Evolutionary conservation across 2,329 filamentous ascomycete genomes (phyloP), one percentile per base, ranked within the genome.

Genomic region (Amphichorda felina): DNA sequence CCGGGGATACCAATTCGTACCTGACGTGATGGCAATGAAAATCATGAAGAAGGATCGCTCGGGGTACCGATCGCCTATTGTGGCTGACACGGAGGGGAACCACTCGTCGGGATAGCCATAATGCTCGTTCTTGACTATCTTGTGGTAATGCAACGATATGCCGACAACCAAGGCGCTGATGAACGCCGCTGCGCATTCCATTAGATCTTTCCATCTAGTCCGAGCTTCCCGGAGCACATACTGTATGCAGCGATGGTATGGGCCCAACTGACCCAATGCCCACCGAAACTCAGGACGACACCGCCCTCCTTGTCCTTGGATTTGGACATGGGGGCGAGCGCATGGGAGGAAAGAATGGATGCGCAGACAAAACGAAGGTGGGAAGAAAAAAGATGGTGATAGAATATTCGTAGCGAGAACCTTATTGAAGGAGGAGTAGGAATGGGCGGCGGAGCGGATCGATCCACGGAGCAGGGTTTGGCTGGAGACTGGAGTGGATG

Each of bases 91-190:
- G 30, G 88, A 94, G 39, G 88, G 88, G 52, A 94, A 94, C 88
- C 88, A 95, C 67, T 95, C 88, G 46, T 94, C 69, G 2, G 88
- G 88, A 54, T 93, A 94, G 48, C 86, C 86, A 59, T 87, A 94
- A 64, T 88, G 83, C 60, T 98, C 87, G 61, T 98, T 98, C 60
- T 95, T 70, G 38, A 98, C 91, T 47, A 98, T 98, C 66, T 98
- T 98, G 53, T 82, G 75, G 63, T 91, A 96, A 62, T 98, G 91
- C 33, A 98, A 71, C 37, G 68, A 72, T 38, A 79, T 66, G 45
- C 89, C 89, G 41, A 94, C 78, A 38, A 89, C 56, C 45, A 96
- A 68, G 40, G 89, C 89, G 54, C 85, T 86, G 43, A 94, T 44
- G 54, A 96, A 96, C 38, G 89, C 88, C 50, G 72, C 81, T 85